Evolutionary conservation across 495 filamentous ascomycete genomes (phyloP).

Genomic region (Bacidia rubella): DNA sequence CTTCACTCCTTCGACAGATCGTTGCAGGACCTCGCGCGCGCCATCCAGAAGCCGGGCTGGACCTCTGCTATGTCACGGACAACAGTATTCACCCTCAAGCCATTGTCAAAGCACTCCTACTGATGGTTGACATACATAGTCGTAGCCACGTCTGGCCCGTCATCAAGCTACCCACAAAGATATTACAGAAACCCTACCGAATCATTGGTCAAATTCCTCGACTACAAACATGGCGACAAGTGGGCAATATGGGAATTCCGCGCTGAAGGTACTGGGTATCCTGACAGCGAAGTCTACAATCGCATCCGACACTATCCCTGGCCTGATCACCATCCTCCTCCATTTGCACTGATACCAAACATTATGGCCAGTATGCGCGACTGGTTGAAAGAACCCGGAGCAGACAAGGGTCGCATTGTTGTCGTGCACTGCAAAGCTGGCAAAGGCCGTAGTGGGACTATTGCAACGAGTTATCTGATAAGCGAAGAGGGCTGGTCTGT

Average conservation of each 20-base stretch:
- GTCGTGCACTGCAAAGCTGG: conserved; percentile 97
- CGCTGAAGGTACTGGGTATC: conserved; percentile 91
- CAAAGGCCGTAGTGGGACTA: conserved; percentile 86
- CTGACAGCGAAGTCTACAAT: conserved; percentile 72
- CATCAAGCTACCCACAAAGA: conserved; percentile 71
- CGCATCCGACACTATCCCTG: conserved; percentile 83
- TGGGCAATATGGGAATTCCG: conserved; percentile 98
- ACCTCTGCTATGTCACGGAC: conserved; percentile 90
- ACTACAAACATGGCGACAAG: conserved; percentile 61
- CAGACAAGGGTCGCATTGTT: conserved; percentile 45
- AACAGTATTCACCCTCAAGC: conserved; percentile 36
- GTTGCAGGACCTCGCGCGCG: conserved; percentile 67
- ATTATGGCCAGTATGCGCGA: conserved; percentile 86
- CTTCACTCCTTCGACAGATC: conserved; percentile 56
- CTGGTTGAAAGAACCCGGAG: conserved; percentile 53
- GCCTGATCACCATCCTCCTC: conserved; percentile 95
- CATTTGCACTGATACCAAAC: conserved; percentile 72
- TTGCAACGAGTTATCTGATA: conserved; percentile 78
- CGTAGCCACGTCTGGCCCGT: conserved; percentile 72
- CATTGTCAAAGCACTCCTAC: not conserved
- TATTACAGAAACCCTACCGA: conserved; percentile 89
- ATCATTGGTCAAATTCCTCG: conserved; percentile 70
- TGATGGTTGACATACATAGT: conserved; percentile 25
- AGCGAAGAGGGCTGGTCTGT: conserved; percentile 76
- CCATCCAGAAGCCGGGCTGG: conserved; percentile 76